Conservation (phyloP, 306 rosid genomes). For the Rubus idaeus region DNA sequence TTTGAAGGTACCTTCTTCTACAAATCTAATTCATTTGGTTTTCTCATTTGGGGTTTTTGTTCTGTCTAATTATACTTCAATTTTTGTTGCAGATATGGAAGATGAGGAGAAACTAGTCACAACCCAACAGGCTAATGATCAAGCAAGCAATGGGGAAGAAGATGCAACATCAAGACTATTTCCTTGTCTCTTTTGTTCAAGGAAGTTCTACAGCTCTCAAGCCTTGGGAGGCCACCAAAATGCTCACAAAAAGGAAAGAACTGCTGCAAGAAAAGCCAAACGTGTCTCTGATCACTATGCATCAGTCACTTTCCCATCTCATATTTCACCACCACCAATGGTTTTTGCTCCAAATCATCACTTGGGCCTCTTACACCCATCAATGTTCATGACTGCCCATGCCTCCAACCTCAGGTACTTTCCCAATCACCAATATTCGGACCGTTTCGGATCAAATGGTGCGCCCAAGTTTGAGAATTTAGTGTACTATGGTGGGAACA, state of each 20-base stretch:
- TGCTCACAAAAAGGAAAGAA: constrained; percentile 86
- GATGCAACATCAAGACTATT: constrained; percentile 50
- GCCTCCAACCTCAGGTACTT: constrained; percentile 45
- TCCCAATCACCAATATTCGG: constrained; percentile 37
- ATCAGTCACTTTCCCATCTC: constrained; percentile 21
- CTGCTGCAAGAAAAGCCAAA: constrained; percentile 68
- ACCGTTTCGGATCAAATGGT: constrained; percentile 42
- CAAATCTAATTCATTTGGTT: not conserved
- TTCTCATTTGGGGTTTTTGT: not conserved
- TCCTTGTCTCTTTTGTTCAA: constrained; percentile 73
- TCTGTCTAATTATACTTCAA: not conserved
- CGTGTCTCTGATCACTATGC: constrained; percentile 33
- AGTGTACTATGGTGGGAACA: constrained; percentile 34
- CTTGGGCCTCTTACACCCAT: constrained; percentile 39
- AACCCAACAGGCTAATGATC: constrained; percentile 22
- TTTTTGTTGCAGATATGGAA: constrained; percentile 42
- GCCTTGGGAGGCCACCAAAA: constrained; percentile 94
- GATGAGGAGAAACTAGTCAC: constrained; percentile 25
- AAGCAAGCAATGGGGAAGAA: constrained; percentile 31
- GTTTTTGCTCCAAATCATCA: constrained; percentile 48
- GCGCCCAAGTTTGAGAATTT: constrained; percentile 48
- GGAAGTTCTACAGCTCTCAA: constrained; percentile 78
- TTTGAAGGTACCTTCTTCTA: constrained; percentile 22
- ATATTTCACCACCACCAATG: constrained; percentile 27
- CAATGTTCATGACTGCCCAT: constrained; percentile 51